Evolutionary conservation across 2,329 filamentous ascomycete species (phyloP), one percentile per base, ranked within the genome.

Genomic region (Monilinia laxa): DNA sequence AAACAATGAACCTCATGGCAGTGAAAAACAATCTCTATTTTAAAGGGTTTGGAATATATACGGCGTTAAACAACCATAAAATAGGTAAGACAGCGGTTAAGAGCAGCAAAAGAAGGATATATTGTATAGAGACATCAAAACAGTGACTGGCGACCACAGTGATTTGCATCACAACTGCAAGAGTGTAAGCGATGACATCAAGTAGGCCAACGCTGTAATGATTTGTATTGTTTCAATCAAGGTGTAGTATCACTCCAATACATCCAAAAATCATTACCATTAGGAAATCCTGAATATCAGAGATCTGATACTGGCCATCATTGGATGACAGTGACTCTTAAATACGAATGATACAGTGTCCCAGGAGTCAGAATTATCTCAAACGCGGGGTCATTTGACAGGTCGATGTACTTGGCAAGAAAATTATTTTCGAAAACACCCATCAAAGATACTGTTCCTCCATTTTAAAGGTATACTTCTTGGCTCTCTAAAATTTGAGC

Each of bases 301-400:
- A 9, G n/a, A 64, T 45, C 35, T 38, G 28, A 55, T 64, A 56
- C 25, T 18, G 14, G 31, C 25, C 14, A 35, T 38, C 11, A 47
- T 51, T 38, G 25, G 40, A 56, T 52, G 38, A 53, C 38, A 5
- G 25, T 10, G 20, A 23, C 47, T 51, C 23, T 12, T 20, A 12
- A 51, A n/a, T 42, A 20, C n/a, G 10, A 45, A 53, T 54, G 35
- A 31, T 9, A 28, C 31, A 23, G n/a, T 9, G 16, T 7, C 28
- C 14, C 49, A 45, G 31, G 60, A 51, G 23, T 38, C 20, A 9
- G 14, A 11, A 14, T 9, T 20, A 28, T 45, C 28, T 42, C 23
- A 63, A 63, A 54, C 60, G 60, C n/a, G 60, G 60, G 60, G 60
- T 25, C n/a, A n/a, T 59, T 47, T 63, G 49, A 45, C 60, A 35